Base-by-base conservation (phyloP, 164 flowering plant genomes). In the Malania oleifera region DNA sequence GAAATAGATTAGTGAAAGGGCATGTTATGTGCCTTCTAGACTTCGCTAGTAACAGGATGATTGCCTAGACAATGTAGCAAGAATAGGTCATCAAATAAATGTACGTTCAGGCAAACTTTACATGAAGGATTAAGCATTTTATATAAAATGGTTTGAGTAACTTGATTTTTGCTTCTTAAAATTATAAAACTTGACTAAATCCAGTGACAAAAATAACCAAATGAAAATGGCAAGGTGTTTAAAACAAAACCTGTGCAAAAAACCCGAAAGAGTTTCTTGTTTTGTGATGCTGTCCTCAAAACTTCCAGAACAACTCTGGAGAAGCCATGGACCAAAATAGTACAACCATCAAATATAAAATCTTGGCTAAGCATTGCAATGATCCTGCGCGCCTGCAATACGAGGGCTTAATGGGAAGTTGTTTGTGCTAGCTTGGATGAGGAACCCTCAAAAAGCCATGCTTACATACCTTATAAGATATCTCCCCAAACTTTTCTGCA, bases 261-360 rank as follows among this genome's bases (percentile, higher is more conserved):
- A 59, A 93, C 96, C 43, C 93, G 79, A 72, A 93, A 93, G 22
- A 78, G 72, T 70, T 93, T 93, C 73, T 88, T 83, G 57, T 71
- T 87, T 37, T 74, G 81, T n/a, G 93, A 96, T 25, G 97, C 96
- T 9, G 75, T 72, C 83, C 77, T 93, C 62, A 93, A 63, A 41
- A 83, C 88, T 77, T 93, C 99, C 31, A 88, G 59, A 27, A 93
- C 97, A 25, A 93, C 97, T 72, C 99, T 80, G 38, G 99, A 93
- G 75, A 85, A 93, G 38, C 99, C 99, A 70, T 93, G 99, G 43
- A 93, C 97, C 82, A 93, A 82, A 61, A 93, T 93, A 23, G 97
- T 88, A 62, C 99, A 93, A 14, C 99, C 96, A 78, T 90, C 96
- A 58, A 90, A 83, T 40, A 93, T 85, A 67, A 93, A 93, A 70